phyloP scores from a whole-genome alignment of 1,284 basidiomycete species.

The Apiotrichum gamsii region DNA sequence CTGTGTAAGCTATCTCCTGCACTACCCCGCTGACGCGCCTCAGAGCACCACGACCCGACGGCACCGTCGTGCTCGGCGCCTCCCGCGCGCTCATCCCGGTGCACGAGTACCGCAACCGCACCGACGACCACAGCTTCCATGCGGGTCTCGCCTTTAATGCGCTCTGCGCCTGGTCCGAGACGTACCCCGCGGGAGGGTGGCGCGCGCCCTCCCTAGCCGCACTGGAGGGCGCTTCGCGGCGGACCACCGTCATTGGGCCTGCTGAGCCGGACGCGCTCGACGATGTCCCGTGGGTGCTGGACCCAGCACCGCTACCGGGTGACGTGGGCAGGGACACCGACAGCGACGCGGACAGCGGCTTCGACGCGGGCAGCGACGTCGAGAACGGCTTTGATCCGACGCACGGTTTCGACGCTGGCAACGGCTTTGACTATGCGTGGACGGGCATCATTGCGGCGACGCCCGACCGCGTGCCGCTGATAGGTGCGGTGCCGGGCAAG shows the following conservation, averaged over 20 bases:
- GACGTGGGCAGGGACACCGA: constrained; percentile 3
- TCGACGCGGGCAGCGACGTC: constrained; percentile 1
- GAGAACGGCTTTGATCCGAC: too few species aligned
- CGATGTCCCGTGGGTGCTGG: constrained; percentile 1
- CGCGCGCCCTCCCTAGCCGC: neutral
- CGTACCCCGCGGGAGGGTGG: constrained; percentile 28
- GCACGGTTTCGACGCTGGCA: constrained; percentile 7
- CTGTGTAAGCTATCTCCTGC: constrained; percentile 19
- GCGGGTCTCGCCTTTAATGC: constrained; percentile 16
- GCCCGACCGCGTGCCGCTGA: constrained; percentile 34
- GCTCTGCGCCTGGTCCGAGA: constrained; percentile 8
- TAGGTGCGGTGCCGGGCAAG: constrained; percentile 32
- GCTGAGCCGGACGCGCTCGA: constrained; percentile 2
- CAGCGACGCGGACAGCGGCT: constrained; percentile 5
- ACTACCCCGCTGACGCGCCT: neutral
- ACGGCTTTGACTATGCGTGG: constrained; percentile 39
- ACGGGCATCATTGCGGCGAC: constrained; percentile 37
- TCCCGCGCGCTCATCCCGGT: constrained; percentile 17
- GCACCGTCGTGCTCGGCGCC: constrained; percentile 30
- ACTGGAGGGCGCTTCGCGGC: neutral
- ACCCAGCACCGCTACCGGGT: too few species aligned
- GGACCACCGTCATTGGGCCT: constrained; percentile 1
- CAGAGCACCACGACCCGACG: constrained; percentile 28
- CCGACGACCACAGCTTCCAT: constrained; percentile 25
- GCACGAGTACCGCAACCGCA: neutral